phyloP scores from a whole-genome alignment of 805 yeast genomes.

The Lipomyces yamadae region DNA sequence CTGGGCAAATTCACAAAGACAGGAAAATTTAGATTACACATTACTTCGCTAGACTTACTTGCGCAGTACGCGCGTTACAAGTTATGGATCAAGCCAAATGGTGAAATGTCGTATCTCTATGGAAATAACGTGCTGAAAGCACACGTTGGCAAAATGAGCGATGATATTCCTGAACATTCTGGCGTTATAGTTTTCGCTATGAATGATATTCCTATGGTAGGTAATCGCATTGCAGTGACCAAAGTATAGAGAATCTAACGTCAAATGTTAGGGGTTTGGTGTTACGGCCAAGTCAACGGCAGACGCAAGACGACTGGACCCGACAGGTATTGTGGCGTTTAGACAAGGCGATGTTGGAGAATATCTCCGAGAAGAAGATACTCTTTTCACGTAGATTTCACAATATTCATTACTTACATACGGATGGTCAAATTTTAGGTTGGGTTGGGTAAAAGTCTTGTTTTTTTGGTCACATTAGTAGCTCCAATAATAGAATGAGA shows the following conservation, averaged over 20 bases:
- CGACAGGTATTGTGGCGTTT: conserved; percentile 92
- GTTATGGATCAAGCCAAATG: conserved; percentile 94
- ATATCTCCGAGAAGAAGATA: conserved; percentile 96
- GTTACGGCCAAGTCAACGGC: conserved; percentile 89
- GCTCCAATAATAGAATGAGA: neutral
- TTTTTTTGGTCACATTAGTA: neutral
- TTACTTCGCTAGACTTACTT: conserved; percentile 83
- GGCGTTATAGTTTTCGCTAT: conserved; percentile 91
- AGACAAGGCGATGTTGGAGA: conserved; percentile 98
- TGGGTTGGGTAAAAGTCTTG: neutral
- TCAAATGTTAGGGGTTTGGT: conserved; percentile 71
- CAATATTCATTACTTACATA: neutral
- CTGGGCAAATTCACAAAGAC: conserved; percentile 97
- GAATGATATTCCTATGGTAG: conserved; percentile 75
- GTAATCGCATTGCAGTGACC: conserved; percentile 4
- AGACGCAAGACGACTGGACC: conserved; percentile 85
- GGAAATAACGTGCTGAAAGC: conserved; percentile 97
- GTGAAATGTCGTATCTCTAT: conserved; percentile 97
- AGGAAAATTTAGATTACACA: conserved; percentile 92
- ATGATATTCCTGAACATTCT: conserved; percentile 97
- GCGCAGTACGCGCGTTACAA: conserved; percentile 90
- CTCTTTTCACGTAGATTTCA: conserved; percentile 57
- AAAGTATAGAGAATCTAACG: neutral
- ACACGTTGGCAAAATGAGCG: conserved; percentile 94
- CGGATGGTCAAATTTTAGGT: neutral